Evolutionary conservation across 305 asterid genomes (phyloP), one percentile per base, ranked within the genome.

Genomic region (Nicotiana rustica): DNA sequence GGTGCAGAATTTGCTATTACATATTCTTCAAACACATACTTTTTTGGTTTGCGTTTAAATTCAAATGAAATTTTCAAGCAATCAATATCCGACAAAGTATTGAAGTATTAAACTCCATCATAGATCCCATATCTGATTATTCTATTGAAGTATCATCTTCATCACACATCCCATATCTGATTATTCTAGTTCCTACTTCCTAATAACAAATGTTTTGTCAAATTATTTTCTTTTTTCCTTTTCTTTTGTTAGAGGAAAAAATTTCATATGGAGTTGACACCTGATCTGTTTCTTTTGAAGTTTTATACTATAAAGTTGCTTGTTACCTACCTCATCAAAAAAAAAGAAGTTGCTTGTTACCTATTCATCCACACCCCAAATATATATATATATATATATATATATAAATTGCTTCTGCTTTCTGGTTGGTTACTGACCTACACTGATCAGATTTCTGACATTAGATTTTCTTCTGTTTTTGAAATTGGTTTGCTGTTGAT

Each of bases 391-490:
- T 31, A 31, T 31, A 3, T 33, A 33, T 33, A 33, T 33, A 67
- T 15, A 36, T 13, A 36, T 36, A 4, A 9, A 68, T n/a, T 41
- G 52, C 31, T 68, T 68, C 77, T 41, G 78, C 18, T 70, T 70
- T 70, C 36, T 70, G 59, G 59, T 70, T 70, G 18, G 78, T 70
- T 13, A 44, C 3, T 8, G 52, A 44, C 52, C 2, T 44, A 10
- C 12, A 70, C 12, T 41, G 78, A 70, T 5, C 18, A 70, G 35
- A 12, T 38, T 41, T 70, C 59, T 2, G 14, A 41, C 17, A 69
- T 41, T 44, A 21, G 13, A 71, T 44, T 44, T 71, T 71, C 78
- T 47, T 71, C 38, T 47, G 61, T 35, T 41, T 41, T 69, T 41
- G 77, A 18, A 69, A 18, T 38, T 21, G 78, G 61, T 71, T 19